phyloP scores from a whole-genome alignment of 768 basidiomycete species.

The Astraeus odoratus region DNA sequence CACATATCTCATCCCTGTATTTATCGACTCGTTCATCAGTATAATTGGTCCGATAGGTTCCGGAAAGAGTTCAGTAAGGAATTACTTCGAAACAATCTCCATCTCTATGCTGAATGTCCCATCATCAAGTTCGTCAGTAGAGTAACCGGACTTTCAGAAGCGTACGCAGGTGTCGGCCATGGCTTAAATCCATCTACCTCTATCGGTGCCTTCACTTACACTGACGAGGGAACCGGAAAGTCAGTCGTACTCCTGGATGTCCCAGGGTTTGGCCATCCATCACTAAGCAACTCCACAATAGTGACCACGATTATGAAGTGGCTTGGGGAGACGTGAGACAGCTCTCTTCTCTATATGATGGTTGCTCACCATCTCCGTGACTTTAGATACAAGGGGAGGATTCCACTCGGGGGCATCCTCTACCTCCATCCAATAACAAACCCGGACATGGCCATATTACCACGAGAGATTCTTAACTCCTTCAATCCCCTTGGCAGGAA shows the following conservation, averaged over 20 bases:
- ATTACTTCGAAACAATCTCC: neutral
- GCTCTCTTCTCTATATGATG: neutral
- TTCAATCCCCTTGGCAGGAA: neutral
- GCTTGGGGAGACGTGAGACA: neutral
- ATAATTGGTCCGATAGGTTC: neutral
- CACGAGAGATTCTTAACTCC: neutral
- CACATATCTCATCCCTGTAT: neutral
- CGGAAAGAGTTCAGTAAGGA: neutral
- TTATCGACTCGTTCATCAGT: neutral
- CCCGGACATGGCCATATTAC: too few relatives aligned
- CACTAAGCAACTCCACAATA: neutral
- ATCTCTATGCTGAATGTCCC: neutral
- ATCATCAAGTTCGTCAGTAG: neutral
- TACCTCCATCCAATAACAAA: neutral
- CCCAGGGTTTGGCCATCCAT: neutral
- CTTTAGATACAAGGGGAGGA: neutral
- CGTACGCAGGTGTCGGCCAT: neutral
- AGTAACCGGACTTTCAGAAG: neutral
- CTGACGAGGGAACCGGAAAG: neutral
- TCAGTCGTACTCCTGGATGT: neutral
- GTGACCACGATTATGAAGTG: neutral
- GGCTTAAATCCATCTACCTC: neutral
- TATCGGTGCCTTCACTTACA: neutral
- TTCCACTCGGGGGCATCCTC: neutral
- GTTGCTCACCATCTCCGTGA: neutral